phyloP scores from a whole-genome alignment of 2,329 filamentous ascomycete species.

The Lecanoromycetidae sp. region DNA sequence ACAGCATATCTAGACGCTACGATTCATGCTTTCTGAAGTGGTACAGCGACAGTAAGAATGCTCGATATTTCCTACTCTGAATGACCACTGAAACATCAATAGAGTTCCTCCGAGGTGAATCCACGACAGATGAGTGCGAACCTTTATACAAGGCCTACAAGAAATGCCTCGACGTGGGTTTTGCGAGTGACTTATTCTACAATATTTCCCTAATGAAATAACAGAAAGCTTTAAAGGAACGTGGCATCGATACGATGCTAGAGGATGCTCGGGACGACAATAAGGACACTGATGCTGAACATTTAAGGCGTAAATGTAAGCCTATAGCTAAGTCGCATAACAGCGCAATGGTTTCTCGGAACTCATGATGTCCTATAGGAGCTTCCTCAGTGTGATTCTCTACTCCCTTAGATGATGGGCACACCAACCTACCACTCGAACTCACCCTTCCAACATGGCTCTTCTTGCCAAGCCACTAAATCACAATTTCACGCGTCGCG shows the following conservation, averaged over 20 bases:
- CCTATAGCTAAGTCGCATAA: not conserved
- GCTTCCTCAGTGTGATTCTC: not conserved
- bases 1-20: constrained; percentile 54
- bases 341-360: not conserved
- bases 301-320: constrained; percentile 41
- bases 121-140: constrained; percentile 75
- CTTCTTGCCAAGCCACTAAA: no score
- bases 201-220: not conserved
- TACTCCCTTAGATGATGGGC: no score
- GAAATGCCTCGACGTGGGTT: constrained; percentile 73
- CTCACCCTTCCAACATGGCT: no score
- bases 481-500: no score
- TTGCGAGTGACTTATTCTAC: constrained; percentile 24
- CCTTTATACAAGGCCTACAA: constrained; percentile 80
- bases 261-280: constrained; percentile 83
- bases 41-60: constrained; percentile 89
- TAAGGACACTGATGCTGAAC: constrained; percentile 69
- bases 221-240: constrained; percentile 72
- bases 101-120: constrained; percentile 84
- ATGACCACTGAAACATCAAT: constrained; percentile 6
- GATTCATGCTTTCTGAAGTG: constrained; percentile 97
- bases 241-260: constrained; percentile 85
- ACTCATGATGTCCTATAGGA: not conserved
- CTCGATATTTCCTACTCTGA: not conserved
- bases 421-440: no score